Base-by-base conservation (phyloP, 495 filamentous ascomycete species). In the Emericellopsis terricola region DNA sequence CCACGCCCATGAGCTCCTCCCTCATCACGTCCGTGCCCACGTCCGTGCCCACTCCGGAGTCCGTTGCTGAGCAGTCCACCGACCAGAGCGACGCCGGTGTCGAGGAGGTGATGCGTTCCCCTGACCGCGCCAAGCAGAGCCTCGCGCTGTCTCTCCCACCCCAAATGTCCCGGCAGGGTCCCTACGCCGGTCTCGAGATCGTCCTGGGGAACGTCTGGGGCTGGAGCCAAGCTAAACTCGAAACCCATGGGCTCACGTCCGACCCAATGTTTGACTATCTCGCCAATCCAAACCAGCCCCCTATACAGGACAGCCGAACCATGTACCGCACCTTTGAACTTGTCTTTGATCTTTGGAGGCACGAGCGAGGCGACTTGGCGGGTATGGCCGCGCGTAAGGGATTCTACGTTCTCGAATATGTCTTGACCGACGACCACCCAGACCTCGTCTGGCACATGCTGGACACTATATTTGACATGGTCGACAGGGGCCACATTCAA, bases 401-500 rank as follows among this genome's bases (percentile, higher is more conserved):
- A 4, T 35, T 35, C 15, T 35, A 35, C 23, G 33, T 35, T 9
- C 8, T 35, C n/a, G 33, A 35, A 7, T 27, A 15, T 11, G 33
- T 35, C 14, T 10, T 35, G 4, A 35, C 33, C 21, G 33, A 35
- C 3, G 33, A 35, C 13, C 33, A 35, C 8, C 33, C 33, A 15
- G 33, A 35, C 7, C 33, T 35, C 7, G 19, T 35, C 4, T 35
- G 33, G 33, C 33, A 35, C 17, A 35, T 35, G 5, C 33, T 35
- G n/a, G 33, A 35, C 33, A 35, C 33, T n/a, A 35, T 35, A 14
- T 35, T 15, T 9, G 33, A 35, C 33, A 35, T 35, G 33, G 24
- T 35, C 13, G 33, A 24, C 33, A 15, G 19, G 24, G 33, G 33
- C 3, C 33, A 35, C 14, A 15, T 35, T 9, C 33, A 35, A 15